phyloP scores from a whole-genome alignment of 1,284 basidiomycete genomes.

The Peniophora sp. region DNA sequence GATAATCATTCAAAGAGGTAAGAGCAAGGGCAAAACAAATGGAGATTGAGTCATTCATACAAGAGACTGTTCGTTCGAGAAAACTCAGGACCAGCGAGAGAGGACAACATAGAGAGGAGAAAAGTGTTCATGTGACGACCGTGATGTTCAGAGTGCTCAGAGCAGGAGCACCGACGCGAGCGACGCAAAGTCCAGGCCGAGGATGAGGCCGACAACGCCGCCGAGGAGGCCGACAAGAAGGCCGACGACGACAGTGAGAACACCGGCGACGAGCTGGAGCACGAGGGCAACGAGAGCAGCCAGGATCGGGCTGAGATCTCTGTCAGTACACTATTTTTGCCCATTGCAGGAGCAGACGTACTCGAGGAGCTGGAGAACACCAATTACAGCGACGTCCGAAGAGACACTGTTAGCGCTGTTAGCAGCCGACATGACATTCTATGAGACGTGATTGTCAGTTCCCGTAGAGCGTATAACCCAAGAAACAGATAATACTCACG shows the following conservation, averaged over 20 bases:
- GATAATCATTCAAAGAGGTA: too few relatives aligned
- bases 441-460: neutral
- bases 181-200: neutral
- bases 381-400: neutral
- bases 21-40: too few relatives aligned
- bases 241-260: neutral
- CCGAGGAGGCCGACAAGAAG: neutral
- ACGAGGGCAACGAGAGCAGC: neutral
- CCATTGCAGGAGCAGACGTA: neutral
- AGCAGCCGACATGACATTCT: neutral
- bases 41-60: too few relatives aligned
- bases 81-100: too few relatives aligned
- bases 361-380: neutral
- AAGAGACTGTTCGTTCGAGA: too few relatives aligned
- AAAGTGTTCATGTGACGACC: too few relatives aligned
- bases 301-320: neutral
- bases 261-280: neutral
- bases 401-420: neutral
- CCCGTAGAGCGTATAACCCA: neutral
- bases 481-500: neutral
- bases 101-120: too few relatives aligned
- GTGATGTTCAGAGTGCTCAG: too few relatives aligned
- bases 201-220: neutral
- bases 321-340: neutral
- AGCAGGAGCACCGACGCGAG: too few relatives aligned